A percentile compares a stretch with the other conserved stretches of the same genome.
Evolutionary conservation across 2,329 filamentous ascomycete genomes (phyloP).

Genomic region (Exophiala sp.): DNA sequence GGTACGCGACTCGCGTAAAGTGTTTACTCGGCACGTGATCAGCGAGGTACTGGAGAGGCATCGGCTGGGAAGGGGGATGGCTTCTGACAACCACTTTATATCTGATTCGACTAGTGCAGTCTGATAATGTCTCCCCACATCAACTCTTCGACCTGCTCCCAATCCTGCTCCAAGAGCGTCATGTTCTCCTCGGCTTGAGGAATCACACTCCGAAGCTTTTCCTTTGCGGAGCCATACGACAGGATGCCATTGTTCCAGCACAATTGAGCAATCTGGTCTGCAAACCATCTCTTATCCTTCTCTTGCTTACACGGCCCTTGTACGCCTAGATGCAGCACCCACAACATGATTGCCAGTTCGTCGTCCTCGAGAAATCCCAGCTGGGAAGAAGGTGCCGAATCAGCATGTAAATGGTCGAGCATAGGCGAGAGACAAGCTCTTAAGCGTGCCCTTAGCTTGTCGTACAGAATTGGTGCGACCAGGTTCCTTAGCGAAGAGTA

Average conservation of each 20-base stretch:
- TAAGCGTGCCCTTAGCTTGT: slow-evolving; percentile 6
- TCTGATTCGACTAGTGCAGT: background rate
- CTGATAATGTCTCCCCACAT: slow-evolving; percentile 7
- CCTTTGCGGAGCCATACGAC: background rate
- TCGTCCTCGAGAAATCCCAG: background rate
- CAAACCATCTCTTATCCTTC: slow-evolving; percentile 7
- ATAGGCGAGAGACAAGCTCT: slow-evolving; percentile 1
- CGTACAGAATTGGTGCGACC: slow-evolving; percentile 13
- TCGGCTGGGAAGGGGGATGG: too few relatives aligned
- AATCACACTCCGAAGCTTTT: slow-evolving; percentile 10
- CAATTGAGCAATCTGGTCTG: slow-evolving; percentile 3
- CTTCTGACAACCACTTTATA: too few relatives aligned
- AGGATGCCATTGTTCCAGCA: slow-evolving; percentile 17
- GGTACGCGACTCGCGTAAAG: slow-evolving; percentile 2
- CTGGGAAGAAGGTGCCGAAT: background rate
- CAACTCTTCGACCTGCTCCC: slow-evolving; percentile 6
- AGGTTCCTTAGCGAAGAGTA: slow-evolving; percentile 15
- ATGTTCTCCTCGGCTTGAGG: slow-evolving; percentile 7
- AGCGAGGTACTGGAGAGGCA: too few relatives aligned
- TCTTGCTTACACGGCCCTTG: slow-evolving; percentile 1
- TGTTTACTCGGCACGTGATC: background rate
- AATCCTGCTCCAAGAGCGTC: slow-evolving; percentile 1
- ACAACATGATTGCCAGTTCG: slow-evolving; percentile 9
- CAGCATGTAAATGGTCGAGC: background rate
- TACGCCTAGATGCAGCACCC: slow-evolving; percentile 18